Evolutionary conservation across 345 rosid species (phyloP).

Genomic region (Geranium brycei): DNA sequence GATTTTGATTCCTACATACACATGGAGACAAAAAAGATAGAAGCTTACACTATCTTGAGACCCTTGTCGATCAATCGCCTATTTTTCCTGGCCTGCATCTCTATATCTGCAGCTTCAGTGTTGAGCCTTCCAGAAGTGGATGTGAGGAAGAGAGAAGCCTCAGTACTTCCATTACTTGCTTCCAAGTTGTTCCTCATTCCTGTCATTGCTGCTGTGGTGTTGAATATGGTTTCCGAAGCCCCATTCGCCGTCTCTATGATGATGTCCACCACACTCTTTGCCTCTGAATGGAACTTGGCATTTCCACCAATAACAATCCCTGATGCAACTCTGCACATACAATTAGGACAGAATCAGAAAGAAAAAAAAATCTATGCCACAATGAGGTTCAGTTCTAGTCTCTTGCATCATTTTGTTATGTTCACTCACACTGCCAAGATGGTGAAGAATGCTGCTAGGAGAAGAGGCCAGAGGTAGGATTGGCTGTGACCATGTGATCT

Average conservation of each 20-base stretch:
- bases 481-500: slow-evolving; percentile 14
- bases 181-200: slow-evolving; percentile 28
- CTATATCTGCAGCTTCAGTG: slow-evolving; percentile 27
- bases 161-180: slow-evolving; percentile 9
- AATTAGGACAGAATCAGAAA: background rate
- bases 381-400: background rate
- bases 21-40: background rate
- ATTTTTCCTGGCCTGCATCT: slow-evolving; percentile 38
- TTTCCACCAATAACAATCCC: slow-evolving; percentile 54
- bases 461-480: slow-evolving; percentile 25
- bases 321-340: slow-evolving; percentile 32
- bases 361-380: background rate
- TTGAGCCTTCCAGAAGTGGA: slow-evolving; percentile 32
- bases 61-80: slow-evolving; percentile 34
- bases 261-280: slow-evolving; percentile 31
- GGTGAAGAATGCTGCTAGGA: slow-evolving; percentile 30
- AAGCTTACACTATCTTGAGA: slow-evolving; percentile 39
- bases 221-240: slow-evolving; percentile 36
- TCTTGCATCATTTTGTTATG: background rate
- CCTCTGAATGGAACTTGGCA: slow-evolving; percentile 34
- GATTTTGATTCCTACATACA: background rate
- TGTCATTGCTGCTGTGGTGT: slow-evolving; percentile 52
- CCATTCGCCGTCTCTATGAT: slow-evolving; percentile 44
- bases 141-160: slow-evolving; percentile 27
- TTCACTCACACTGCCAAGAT: slow-evolving; percentile 41